Evolutionary conservation across 2,329 filamentous ascomycete species (phyloP).

Genomic region (Phialophora tarda): DNA sequence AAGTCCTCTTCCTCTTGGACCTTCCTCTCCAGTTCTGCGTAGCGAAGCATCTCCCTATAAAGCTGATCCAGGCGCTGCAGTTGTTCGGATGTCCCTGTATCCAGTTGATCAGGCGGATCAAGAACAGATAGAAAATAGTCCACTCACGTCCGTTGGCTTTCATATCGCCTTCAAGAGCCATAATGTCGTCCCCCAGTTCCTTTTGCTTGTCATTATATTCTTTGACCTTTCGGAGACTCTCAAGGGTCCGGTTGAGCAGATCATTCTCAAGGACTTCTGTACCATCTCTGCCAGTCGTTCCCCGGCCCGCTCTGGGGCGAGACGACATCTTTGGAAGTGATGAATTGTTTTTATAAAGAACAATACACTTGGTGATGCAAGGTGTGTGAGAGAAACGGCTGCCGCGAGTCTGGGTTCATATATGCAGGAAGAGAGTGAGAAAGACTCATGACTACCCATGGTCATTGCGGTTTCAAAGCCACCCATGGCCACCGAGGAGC

Average conservation of each 20-base stretch:
- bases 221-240: constrained; percentile 37
- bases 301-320: constrained; percentile 35
- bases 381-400: background rate
- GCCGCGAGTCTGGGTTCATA: background rate
- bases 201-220: constrained; percentile 36
- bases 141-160: constrained; percentile 50
- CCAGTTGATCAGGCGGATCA: constrained; percentile 13
- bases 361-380: background rate
- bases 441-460: background rate
- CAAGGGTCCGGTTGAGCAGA: constrained; percentile 34
- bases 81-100: constrained; percentile 35
- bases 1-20: constrained; percentile 58
- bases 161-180: constrained; percentile 52
- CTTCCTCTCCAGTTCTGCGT: constrained; percentile 56
- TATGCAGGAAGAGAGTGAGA: background rate
- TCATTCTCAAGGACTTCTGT: constrained; percentile 39
- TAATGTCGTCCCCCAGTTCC: constrained; percentile 49
- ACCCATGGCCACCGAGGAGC: background rate
- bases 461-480: background rate
- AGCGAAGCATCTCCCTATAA: constrained; percentile 54
- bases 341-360: background rate
- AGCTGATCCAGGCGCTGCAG: constrained; percentile 50
- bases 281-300: constrained; percentile 34
- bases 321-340: constrained; percentile 33
- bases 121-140: background rate